Conservation (phyloP, 2,329 filamentous ascomycete genomes). For the Mariannaea sp. region DNA sequence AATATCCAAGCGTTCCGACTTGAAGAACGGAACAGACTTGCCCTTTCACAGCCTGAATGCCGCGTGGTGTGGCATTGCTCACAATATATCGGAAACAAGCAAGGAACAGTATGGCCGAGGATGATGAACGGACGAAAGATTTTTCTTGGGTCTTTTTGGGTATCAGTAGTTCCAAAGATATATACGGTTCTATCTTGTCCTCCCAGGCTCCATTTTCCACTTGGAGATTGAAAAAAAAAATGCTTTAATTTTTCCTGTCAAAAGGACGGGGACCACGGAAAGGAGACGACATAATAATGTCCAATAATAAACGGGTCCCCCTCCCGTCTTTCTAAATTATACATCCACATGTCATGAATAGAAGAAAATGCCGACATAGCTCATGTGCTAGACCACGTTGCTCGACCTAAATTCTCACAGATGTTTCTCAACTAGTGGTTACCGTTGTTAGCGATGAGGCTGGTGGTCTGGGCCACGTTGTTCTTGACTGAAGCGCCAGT, state of each 20-base stretch:
- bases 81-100: too few species aligned
- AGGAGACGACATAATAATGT: constrained; percentile 12
- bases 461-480: constrained; percentile 53
- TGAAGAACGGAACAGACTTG: too few species aligned
- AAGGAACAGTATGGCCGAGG: too few species aligned
- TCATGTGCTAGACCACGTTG: constrained; percentile 26
- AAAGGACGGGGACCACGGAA: constrained; percentile 12
- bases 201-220: constrained; percentile 11
- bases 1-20: too few species aligned
- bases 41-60: too few species aligned
- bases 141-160: neutral
- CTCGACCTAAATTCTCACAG: neutral
- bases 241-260: neutral
- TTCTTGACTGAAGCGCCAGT: constrained; percentile 51
- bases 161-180: constrained; percentile 14
- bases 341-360: constrained; percentile 30
- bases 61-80: too few species aligned
- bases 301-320: constrained; percentile 12
- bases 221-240: constrained; percentile 9
- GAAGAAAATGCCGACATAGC: constrained; percentile 25
- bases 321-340: constrained; percentile 31
- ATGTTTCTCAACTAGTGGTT: constrained; percentile 35
- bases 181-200: constrained; percentile 20
- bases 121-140: neutral
- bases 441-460: constrained; percentile 63